Base-by-base conservation (phyloP, 208 protist genomes). In the Crithidia bombi region DNA sequence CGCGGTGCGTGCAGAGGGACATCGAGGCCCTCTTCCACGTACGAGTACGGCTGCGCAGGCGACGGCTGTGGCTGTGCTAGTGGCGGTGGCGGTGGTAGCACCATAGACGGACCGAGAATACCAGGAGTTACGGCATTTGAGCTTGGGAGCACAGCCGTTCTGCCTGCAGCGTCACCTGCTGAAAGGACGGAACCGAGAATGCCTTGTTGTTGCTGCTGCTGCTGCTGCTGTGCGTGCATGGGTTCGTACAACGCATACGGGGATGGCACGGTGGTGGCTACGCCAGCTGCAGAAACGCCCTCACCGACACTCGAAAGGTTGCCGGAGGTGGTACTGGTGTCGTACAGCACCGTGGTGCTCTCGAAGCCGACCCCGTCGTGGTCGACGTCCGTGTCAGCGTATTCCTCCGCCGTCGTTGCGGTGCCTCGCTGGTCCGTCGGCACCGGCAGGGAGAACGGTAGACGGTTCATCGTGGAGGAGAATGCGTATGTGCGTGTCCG, bases 301-400 rank as follows among this genome's bases (percentile, higher is more conserved):
- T 56, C 33, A 5, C 28, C 30, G 17, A 2, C 44, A n/a, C 15
- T 26, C n/a, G 39, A 28, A 5, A 21, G 30, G 23, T 2, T 35
- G 3, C 21, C 15, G 6, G 28, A 28, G 17, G 35, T 58, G 36
- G 15, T 23, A 38, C 10, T 10, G 5, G 46, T 9, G 50, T 38
- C 39, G 55, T 23, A 70, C 54, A 70, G 25, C 35, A 76, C 47
- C 2, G 63, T 76, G 23, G 11, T 52, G 25, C 44, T 56, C 28
- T 76, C 70, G 33, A 76, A 76, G 62, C 70, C 70, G 7, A 76
- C 70, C n/a, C 59, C 35, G 28, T 52, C 51, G 17, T 63, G 25
- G 0, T 46, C 46, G 3, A 52, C 58, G 7, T 9, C 51, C 15
- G 49, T 7, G 36, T 52, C 51, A 3, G 30, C n/a, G n/a, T n/a